Base-by-base conservation (phyloP, 164 flowering plant species). In the Macadamia tetraphylla region DNA sequence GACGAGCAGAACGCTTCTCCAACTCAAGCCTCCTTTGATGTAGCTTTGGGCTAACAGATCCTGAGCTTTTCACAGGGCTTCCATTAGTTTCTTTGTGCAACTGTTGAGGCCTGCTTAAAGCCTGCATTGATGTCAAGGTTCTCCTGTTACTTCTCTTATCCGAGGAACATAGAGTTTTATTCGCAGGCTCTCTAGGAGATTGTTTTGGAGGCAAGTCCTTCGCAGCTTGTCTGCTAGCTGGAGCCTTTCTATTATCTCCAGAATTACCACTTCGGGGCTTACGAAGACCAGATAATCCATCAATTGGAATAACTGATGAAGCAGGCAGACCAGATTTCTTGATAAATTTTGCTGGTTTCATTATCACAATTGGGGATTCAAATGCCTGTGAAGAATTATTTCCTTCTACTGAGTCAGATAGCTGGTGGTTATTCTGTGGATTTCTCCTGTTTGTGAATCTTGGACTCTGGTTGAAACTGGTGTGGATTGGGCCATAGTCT, bases 41-140 rank as follows among this genome's bases (percentile, higher is more conserved):
- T 79, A 84, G 44, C 77, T 91, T 86, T 31, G 92, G 94, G 81
- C 94, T 88, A 29, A 76, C 72, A 35, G 92, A 84, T 65, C 85
- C 90, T 23, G 87, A 74, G 68, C 65, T 80, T 75, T 78, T 86
- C 29, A 60, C 76, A 6, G 82, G 74, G 67, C 67, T 72, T 23
- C 69, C 43, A 11, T 69, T 44, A 73, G 64, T 84, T 46, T 86
- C 92, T 73, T 79, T 90, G 29, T 80, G 64, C 46, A 70, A 30
- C 66, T 74, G 84, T 64, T 68, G 83, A 71, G 86, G 67, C 73
- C 70, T 86, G 52, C 76, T 43, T 29, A 77, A 68, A 66, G 75
- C 59, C 58, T 77, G 85, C 52, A 69, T 15, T 8, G 77, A 74
- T 70, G 73, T 78, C 42, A 56, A 10, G 61, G 52, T 70, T 76